Evolutionary conservation across 345 rosid species (phyloP), one percentile per base, ranked within the genome.

Genomic region (Linum lewisii): DNA sequence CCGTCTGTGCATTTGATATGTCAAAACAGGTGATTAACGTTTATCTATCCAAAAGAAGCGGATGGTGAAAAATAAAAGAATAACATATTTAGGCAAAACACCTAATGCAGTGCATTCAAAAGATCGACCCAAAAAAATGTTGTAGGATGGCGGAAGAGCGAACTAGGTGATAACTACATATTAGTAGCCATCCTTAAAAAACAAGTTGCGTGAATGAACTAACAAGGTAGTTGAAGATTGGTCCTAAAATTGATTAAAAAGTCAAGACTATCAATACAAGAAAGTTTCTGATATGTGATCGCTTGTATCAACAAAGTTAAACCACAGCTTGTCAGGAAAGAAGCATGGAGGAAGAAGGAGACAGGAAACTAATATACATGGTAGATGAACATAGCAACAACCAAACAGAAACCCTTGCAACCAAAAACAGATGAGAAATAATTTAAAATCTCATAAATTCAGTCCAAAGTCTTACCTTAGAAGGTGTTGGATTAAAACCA

Each of bases 401-500:
- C n/a, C 6, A 55, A 10, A 37, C 47, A 3, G 26, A 51, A 32
- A 54, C n/a, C 25, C 15, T 15, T 9, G 26, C 18, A 52, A 21
- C 18, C 21, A 42, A 51, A 53, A 19, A 44, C 55, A 19, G 26
- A 57, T 22, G 37, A 24, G 16, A 59, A 19, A 59, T 45, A 20
- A 15, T 4, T 34, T 6, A 34, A 25, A 14, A 24, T 23, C 58
- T 50, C 57, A 54, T 54, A 24, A 18, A n/a, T 21, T 24, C 21
- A 16, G 16, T 26, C 60, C 34, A 10, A 26, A 47, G 24, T 44
- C 68, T 66, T 74, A 81, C 92, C 81, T 87, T 88, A 32, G 84
- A 77, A 47, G 82, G 79, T 18, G 84, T 82, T 23, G 93, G 93
- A 71, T 65, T 80, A 59, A 85, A 88, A 26, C 93, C 96, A 29